Evolutionary conservation across 2,329 filamentous ascomycete species (phyloP).

Genomic region (Fonsecaea pedrosoi): DNA sequence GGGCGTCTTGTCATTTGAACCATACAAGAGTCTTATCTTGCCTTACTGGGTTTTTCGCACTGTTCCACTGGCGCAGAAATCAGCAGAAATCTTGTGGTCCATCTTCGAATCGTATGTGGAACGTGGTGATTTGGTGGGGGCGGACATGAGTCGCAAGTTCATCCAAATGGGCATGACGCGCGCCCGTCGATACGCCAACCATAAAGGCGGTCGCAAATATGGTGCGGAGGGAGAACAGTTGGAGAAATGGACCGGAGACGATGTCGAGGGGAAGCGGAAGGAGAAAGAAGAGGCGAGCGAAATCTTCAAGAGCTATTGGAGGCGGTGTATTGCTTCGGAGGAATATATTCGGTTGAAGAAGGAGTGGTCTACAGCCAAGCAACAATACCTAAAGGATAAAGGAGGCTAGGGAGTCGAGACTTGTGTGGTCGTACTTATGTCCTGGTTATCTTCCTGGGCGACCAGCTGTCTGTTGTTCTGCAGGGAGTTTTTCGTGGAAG

Average conservation of each 20-base stretch:
- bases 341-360: slow-evolving; percentile 59
- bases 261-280: slow-evolving; percentile 47
- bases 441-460: slow-evolving; percentile 5
- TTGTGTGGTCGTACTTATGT: background rate
- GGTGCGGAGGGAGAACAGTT: slow-evolving; percentile 46
- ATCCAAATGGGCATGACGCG: slow-evolving; percentile 72
- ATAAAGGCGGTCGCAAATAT: slow-evolving; percentile 64
- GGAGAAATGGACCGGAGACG: slow-evolving; percentile 45
- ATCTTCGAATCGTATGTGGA: slow-evolving; percentile 62
- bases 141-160: slow-evolving; percentile 70
- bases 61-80: slow-evolving; percentile 57
- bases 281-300: slow-evolving; percentile 42
- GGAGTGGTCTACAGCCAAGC: slow-evolving; percentile 44
- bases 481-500: background rate
- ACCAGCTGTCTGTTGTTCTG: background rate
- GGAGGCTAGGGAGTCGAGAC: background rate
- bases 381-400: slow-evolving; percentile 26
- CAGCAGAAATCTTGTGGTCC: slow-evolving; percentile 56
- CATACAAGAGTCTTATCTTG: slow-evolving; percentile 66
- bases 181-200: slow-evolving; percentile 65
- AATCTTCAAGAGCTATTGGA: slow-evolving; percentile 41
- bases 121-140: slow-evolving; percentile 65
- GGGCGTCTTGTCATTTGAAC: slow-evolving; percentile 67
- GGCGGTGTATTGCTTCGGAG: slow-evolving; percentile 47
- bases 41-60: slow-evolving; percentile 68